Evolutionary conservation across 805 yeast genomes (phyloP), one percentile per base, ranked within the genome.

Genomic region (Dipodascus albidus): DNA sequence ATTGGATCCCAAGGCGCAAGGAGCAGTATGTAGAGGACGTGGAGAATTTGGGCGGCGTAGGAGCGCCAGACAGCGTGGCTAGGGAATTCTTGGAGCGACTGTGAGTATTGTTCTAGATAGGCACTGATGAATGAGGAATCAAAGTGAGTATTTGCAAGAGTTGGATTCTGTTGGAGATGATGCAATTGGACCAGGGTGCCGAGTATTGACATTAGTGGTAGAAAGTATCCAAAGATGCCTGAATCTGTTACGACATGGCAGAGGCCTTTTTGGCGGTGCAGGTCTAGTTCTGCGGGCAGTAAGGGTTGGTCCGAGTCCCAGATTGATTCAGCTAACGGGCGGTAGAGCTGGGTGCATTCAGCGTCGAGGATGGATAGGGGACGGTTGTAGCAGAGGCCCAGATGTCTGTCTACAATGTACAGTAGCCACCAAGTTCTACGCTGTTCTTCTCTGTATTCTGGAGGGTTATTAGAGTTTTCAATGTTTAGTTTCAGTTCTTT

Each of bases 381-480:
- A 1, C 67, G 56, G 52, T 70, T 70, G 58, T 70, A 70, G 53
- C 72, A 67, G 27, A 72, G 58, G 0, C 70, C 69, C 3, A 70
- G 60, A 53, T 71, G 66, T 35, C 73, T 60, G 56, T 72, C 76
- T n/a, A 72, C 58, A 31, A 69, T 57, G 53, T 70, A 72, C 2
- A 72, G 57, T 6, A 68, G 64, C 74, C 75, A 71, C 74, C 74
- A 72, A 1, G 66, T 62, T 21, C 76, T 62, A 22, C 74, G 60
- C 51, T 66, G 61, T 53, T 72, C 76, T 52, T 72, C 76, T 24
- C 66, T 60, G 1, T 53, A 24, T 50, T 69, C 73, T 60, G 54
- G 56, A 6, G 55, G 56, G 53, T 47, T 23, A 1, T 48, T 55
- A 21, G 61, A 56, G 38, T 51, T 50, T 49, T 65, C 68, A 11